phyloP scores from a whole-genome alignment of 2,329 filamentous ascomycete genomes.

The Nothophoma quercina region DNA sequence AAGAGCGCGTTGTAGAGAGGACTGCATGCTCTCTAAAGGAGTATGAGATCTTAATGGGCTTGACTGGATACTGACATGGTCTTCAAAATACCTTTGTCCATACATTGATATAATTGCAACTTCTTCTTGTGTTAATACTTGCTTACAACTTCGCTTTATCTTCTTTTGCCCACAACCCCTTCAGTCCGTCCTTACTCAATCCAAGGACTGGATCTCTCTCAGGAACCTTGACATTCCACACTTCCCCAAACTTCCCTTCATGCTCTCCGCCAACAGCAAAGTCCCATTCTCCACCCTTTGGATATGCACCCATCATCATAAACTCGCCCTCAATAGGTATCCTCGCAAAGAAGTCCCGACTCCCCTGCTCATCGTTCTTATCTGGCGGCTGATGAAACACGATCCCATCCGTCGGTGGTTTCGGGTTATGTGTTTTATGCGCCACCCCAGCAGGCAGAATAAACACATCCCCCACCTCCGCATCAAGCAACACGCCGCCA shows the following conservation, averaged over 20 bases:
- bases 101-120: no score
- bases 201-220: slow-evolving; percentile 60
- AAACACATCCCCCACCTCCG: slow-evolving; percentile 64
- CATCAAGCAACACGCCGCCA: slow-evolving; percentile 60
- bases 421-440: slow-evolving; percentile 61
- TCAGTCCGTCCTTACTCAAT: not conserved
- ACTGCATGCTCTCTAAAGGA: no score
- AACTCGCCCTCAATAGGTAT: slow-evolving; percentile 54
- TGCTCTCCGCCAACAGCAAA: slow-evolving; percentile 58
- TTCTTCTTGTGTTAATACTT: no score
- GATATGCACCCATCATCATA: slow-evolving; percentile 67
- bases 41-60: no score
- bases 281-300: slow-evolving; percentile 59
- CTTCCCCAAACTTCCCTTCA: slow-evolving; percentile 50
- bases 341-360: slow-evolving; percentile 45
- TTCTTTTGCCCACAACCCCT: not conserved
- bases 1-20: slow-evolving; percentile 14
- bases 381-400: slow-evolving; percentile 56
- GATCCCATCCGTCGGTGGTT: slow-evolving; percentile 47
- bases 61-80: no score
- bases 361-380: slow-evolving; percentile 34
- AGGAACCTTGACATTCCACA: slow-evolving; percentile 58
- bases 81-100: no score
- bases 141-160: not conserved
- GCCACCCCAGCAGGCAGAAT: slow-evolving; percentile 64